Evolutionary conservation across 2,329 filamentous ascomycete genomes (phyloP), one percentile per base, ranked within the genome.

Genomic region (Scedosporium dehoogii): DNA sequence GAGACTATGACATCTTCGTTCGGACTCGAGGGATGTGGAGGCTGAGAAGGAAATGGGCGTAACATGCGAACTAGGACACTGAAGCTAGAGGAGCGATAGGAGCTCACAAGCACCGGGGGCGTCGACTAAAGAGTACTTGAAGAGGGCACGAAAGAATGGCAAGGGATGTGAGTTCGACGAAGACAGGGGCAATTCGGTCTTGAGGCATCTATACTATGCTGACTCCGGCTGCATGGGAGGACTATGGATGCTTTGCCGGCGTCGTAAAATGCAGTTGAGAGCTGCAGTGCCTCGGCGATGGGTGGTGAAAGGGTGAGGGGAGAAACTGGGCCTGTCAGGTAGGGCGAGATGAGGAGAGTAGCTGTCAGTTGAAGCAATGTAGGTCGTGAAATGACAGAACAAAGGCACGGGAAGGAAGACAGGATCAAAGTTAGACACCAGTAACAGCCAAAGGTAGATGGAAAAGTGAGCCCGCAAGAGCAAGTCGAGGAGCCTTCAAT

Each of bases 181-280:
- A 25, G 44, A n/a, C n/a, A 38, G 21, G 42, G 16, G 25, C 6
- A 21, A n/a, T 21, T 44, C 41, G 59, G 46, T 60, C 48, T 33
- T 12, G 59, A 60, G 44, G 23, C 59, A 53, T 53, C 59, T 51
- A 60, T 53, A 38, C 42, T 29, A 53, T 18, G 18, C 27, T 44
- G 29, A 53, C 44, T 14, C 29, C 3, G 44, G 25, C 21, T 4
- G 51, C 23, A n/a, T 21, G 33, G 10, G 33, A 38, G 33, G 14
- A 18, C 42, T 60, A 60, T 60, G 33, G 14, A 60, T 60, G 59
- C n/a, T 60, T 6, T 51, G 41, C 12, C 21, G 42, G 51, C 27
- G 44, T 16, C 38, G 21, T 14, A n/a, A 46, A 27, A 60, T 33
- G 38, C 27, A 53, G 25, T 23, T 33, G 44, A 51, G 10, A 14